phyloP scores from a whole-genome alignment of 1,284 basidiomycete species.

The Cystobasidium sp. region DNA sequence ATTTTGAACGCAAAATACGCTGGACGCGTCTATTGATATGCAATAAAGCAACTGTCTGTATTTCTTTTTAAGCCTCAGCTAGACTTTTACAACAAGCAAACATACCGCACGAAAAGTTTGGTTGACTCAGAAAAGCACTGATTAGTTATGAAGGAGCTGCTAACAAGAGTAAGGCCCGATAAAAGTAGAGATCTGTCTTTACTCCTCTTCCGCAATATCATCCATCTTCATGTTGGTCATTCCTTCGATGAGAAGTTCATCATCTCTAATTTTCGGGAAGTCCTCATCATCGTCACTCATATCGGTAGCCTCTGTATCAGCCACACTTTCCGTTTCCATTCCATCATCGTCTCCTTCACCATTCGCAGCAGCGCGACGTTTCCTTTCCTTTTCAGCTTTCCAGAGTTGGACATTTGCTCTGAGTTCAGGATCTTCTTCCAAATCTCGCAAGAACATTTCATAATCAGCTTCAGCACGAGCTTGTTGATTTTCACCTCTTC shows the following conservation, averaged over 20 bases:
- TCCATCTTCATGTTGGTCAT: conserved; percentile 39
- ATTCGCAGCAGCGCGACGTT: conserved; percentile 73
- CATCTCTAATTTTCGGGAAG: conserved; percentile 75
- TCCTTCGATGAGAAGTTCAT: conserved; percentile 38
- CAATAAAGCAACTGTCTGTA: no score
- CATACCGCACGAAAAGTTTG: no score
- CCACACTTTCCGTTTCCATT: conserved; percentile 52
- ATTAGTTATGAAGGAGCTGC: no score
- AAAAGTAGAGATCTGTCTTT: conserved; percentile 3
- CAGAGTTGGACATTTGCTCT: conserved; percentile 87
- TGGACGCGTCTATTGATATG: no score
- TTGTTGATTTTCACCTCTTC: conserved; percentile 64
- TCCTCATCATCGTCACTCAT: conserved; percentile 77
- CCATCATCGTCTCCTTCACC: conserved; percentile 60
- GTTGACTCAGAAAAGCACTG: no score
- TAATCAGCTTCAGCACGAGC: conserved; percentile 96
- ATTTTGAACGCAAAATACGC: not conserved
- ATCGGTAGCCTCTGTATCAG: conserved; percentile 60
- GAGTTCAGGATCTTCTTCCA: conserved; percentile 96
- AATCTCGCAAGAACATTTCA: conserved; percentile 89
- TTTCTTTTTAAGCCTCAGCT: no score
- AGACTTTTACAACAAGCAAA: no score
- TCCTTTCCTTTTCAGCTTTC: conserved; percentile 66
- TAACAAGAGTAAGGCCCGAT: no score
- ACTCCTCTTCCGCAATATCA: conserved; percentile 18